These are phyloP conservation scores for Endoconidiophora polonica DNA, from an alignment of 2,329 filamentous ascomycete species.

Conservation along the genomic window DNA sequence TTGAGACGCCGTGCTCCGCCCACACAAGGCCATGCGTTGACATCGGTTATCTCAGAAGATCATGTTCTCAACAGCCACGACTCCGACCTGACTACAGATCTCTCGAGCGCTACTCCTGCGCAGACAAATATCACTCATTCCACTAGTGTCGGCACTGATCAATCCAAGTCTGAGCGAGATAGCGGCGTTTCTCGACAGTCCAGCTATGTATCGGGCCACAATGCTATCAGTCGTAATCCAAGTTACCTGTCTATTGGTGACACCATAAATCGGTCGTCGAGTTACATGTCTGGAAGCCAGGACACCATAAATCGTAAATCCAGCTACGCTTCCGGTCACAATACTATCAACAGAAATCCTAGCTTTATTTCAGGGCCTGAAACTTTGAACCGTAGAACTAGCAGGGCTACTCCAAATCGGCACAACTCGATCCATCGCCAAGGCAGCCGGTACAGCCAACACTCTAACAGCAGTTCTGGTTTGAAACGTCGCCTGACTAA, in stretches of 20 bases:
- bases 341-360: constrained; percentile 7
- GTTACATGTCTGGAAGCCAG: not conserved
- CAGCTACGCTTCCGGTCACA: constrained; percentile 1
- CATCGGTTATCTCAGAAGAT: constrained; percentile 39
- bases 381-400: not conserved
- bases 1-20: constrained; percentile 28
- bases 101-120: constrained; percentile 17
- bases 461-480: constrained; percentile 17
- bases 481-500: constrained; percentile 68
- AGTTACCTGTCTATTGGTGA: constrained; percentile 7
- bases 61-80: constrained; percentile 32
- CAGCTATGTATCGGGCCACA: constrained; percentile 3
- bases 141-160: constrained; percentile 32
- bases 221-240: not conserved
- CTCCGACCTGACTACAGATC: constrained; percentile 27
- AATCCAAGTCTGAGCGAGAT: constrained; percentile 18
- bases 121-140: constrained; percentile 37
- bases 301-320: constrained; percentile 3
- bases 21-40: constrained; percentile 40
- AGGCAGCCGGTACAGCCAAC: constrained; percentile 8
- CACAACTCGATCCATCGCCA: constrained; percentile 2
- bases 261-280: constrained; percentile 4
- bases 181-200: constrained; percentile 4
- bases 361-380: constrained; percentile 4
- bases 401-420: not conserved